phyloP scores from a whole-genome alignment of 2,329 filamentous ascomycete genomes.

The Alternaria solani region DNA sequence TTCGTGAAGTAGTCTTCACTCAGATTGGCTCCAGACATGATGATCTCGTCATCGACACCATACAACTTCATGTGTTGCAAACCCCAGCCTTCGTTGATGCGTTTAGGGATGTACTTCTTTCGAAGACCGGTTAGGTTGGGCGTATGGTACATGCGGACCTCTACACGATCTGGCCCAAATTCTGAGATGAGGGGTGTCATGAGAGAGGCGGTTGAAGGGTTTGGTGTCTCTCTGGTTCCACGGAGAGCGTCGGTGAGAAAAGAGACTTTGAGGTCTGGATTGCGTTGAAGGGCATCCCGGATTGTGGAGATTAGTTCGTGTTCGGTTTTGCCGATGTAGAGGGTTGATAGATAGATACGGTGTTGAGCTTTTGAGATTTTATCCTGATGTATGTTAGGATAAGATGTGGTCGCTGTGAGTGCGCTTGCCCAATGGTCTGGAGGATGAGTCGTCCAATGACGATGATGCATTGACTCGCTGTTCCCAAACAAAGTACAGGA shows the following conservation, averaged over 20 bases:
- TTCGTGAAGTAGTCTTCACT: conserved; percentile 96
- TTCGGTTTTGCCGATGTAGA: conserved; percentile 96
- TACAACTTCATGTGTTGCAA: conserved; percentile 99
- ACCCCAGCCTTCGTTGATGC: conserved; percentile 98
- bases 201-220: conserved; percentile 86
- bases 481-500: background rate
- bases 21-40: conserved; percentile 88
- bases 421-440: background rate
- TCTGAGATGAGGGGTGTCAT: conserved; percentile 83
- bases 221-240: conserved; percentile 87
- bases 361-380: conserved; percentile 82
- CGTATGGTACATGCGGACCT: conserved; percentile 97
- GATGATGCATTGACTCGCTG: background rate
- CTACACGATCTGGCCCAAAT: conserved; percentile 83
- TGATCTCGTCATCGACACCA: conserved; percentile 92
- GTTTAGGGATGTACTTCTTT: conserved; percentile 82
- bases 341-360: conserved; percentile 89
- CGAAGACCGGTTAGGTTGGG: conserved; percentile 89
- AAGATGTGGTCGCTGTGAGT: background rate
- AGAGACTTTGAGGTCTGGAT: conserved; percentile 80
- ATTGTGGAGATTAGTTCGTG: conserved; percentile 84
- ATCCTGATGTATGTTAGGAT: conserved; percentile 41
- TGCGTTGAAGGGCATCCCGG: conserved; percentile 74
- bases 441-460: no score
- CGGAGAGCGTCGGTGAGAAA: conserved; percentile 91